Conservation (phyloP, 192 early-diverging fungal species). For the Linnemannia elongata region DNA sequence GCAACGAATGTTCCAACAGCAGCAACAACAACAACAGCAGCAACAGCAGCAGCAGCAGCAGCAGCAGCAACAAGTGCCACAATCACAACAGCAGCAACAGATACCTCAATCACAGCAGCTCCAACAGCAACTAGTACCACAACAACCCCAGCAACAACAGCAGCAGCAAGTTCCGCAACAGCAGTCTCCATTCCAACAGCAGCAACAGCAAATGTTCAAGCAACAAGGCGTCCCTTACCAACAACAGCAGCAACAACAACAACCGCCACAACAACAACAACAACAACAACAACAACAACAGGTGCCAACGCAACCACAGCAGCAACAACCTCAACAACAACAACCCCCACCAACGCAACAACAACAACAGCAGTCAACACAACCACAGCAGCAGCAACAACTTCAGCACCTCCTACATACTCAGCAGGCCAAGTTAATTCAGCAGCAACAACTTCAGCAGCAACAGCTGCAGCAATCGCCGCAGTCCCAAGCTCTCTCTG, state of each 20-base stretch:
- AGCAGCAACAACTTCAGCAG: constrained; percentile 6
- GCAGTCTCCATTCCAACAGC: constrained; percentile 6
- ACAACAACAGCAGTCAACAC: constrained; percentile 1
- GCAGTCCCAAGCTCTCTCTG: constrained; percentile 6
- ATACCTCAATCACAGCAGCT: constrained; percentile 13
- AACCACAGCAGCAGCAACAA: constrained; percentile 14
- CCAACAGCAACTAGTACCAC: neutral
- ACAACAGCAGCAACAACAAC: constrained; percentile 13
- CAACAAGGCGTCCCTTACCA: neutral
- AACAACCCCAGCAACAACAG: constrained; percentile 10
- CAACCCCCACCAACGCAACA: neutral
- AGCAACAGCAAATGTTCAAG: constrained; percentile 19
- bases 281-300: constrained; percentile 6
- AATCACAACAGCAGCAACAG: neutral
- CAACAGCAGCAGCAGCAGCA: constrained; percentile 16
- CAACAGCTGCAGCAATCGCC: constrained; percentile 22
- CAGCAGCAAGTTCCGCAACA: constrained; percentile 13
- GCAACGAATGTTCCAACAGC: constrained; percentile 27
- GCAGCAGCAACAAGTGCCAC: constrained; percentile 1
- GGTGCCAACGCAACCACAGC: neutral
- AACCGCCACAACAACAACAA: neutral
- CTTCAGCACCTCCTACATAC: neutral
- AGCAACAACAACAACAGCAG: constrained; percentile 21
- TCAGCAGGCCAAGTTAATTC: neutral
- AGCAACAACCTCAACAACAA: too few species aligned